A percentile compares a stretch with the other conserved stretches of the same genome.
phyloP scores from a whole-genome alignment of 495 filamentous ascomycete genomes.

The Podospora bellae-mahoneyi region DNA sequence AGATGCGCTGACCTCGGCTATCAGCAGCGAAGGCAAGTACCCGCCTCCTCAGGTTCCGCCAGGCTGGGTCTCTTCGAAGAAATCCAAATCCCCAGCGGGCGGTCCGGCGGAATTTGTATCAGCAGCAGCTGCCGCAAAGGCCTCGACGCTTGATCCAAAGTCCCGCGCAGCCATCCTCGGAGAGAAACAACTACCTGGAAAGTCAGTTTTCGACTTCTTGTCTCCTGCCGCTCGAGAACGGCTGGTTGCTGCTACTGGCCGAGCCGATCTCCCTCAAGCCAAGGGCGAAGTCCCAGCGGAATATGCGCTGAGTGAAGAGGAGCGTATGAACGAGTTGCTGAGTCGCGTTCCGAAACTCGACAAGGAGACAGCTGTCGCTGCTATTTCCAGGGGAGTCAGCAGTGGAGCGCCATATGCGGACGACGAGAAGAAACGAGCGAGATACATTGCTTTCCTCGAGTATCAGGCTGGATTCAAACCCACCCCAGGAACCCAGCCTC shows the following conservation, averaged over 20 bases:
- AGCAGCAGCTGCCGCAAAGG: constrained; percentile 68
- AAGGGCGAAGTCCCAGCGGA: constrained; percentile 68
- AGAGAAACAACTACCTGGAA: constrained; percentile 77
- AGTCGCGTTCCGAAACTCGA: constrained; percentile 67
- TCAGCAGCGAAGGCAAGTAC: constrained; percentile 61
- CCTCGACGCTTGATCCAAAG: constrained; percentile 72
- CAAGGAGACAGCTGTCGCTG: constrained; percentile 67
- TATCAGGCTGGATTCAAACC: constrained; percentile 63
- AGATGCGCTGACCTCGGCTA: constrained; percentile 52
- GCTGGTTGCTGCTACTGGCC: constrained; percentile 72
- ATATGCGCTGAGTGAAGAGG: constrained; percentile 56
- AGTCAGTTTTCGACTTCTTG: constrained; percentile 95
- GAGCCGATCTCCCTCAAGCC: constrained; percentile 70
- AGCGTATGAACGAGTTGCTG: constrained; percentile 57
- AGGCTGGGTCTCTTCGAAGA: constrained; percentile 71
- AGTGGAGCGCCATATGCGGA: constrained; percentile 86
- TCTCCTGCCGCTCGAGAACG: constrained; percentile 74
- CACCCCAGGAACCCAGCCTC: constrained; percentile 52
- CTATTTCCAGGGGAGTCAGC: constrained; percentile 66
- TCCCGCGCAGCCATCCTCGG: constrained; percentile 78
- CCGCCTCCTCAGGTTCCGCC: constrained; percentile 70
- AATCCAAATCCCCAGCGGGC: constrained; percentile 36
- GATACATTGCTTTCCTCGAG: constrained; percentile 81
- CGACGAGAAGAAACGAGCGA: constrained; percentile 67
- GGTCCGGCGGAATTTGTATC: constrained; percentile 51